Evolutionary conservation across 495 filamentous ascomycete species (phyloP), one percentile per base, ranked within the genome.

Genomic region (Glutinoglossum americanum): DNA sequence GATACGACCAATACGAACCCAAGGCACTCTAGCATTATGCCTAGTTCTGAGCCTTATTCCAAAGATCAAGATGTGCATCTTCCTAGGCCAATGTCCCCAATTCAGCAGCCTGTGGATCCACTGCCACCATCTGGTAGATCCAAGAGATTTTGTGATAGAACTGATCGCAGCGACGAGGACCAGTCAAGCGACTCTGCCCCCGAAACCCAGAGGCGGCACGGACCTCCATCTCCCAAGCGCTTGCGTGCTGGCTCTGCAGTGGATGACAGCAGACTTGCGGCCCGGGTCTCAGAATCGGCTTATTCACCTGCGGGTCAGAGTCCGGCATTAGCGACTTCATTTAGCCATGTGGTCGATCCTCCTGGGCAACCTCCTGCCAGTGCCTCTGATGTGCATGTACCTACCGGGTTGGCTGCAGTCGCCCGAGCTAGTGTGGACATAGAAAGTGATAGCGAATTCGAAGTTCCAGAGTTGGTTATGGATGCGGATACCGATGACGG

Each of bases 401-500:
- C 28, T 6, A 23, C 56, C 41, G 21, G 19, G 28, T 48, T 19
- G 39, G n/a, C 19, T 19, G 5, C 55, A 8, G 15, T 19, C 10
- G 21, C n/a, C 44, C 25, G n/a, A 25, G 44, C 17, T 30, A n/a
- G 39, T 9, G 25, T 13, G 17, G 59, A 48, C 32, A 26, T n/a
- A 13, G 59, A 60, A 5, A 53, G 54, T 28, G 59, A 60, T 51
- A 56, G 44, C 23, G 59, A 60, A 8, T 60, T 60, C 25, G 59
- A 45, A 10, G 45, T 60, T 11, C 59, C 59, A 33, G 39, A 56
- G 13, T 17, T 60, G 28, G 37, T 44, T 58, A 48, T 60, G 39
- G 59, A 60, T n/a, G 41, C 59, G 27, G 59, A 60, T 32, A 60
- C 53, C 19, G 59, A 60, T 11, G 59, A 60, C 8, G 59, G 1